These are phyloP conservation scores for Hevea brasiliensis DNA, from an alignment of 345 rosid genomes.

Conservation along the genomic window DNA sequence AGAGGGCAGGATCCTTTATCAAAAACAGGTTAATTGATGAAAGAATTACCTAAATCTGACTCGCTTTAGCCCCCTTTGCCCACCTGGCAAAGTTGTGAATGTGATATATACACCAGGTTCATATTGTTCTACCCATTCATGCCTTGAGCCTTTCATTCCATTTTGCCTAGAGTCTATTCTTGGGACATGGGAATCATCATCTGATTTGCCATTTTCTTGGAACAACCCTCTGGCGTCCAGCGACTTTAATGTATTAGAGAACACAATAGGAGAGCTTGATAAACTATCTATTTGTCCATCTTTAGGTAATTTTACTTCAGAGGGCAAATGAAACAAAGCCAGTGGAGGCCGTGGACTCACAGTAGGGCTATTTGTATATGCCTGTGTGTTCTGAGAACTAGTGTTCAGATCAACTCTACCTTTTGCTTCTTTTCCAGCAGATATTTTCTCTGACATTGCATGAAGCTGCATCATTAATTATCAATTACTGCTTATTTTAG, in stretches of 20 bases:
- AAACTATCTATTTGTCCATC: constrained; percentile 39
- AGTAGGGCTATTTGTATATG: not conserved
- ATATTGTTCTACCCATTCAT: constrained; percentile 71
- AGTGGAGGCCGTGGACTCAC: constrained; percentile 24
- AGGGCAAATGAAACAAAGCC: constrained; percentile 28
- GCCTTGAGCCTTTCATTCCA: constrained; percentile 31
- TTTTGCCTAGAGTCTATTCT: constrained; percentile 32
- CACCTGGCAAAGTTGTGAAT: constrained; percentile 46
- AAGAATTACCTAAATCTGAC: constrained; percentile 71
- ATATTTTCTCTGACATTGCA: constrained; percentile 43
- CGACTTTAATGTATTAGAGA: constrained; percentile 37
- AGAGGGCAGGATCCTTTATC: not conserved
- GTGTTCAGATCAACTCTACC: constrained; percentile 15
- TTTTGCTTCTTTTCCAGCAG: constrained; percentile 29
- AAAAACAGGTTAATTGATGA: constrained; percentile 3
- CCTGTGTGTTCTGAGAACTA: constrained; percentile 21
- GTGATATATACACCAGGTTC: constrained; percentile 83
- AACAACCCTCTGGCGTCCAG: constrained; percentile 20
- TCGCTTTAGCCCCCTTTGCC: constrained; percentile 67
- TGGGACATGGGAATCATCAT: constrained; percentile 33
- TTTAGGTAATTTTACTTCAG: constrained; percentile 27
- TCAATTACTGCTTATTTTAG: constrained; percentile 1
- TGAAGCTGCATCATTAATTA: constrained; percentile 51
- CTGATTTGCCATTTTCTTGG: constrained; percentile 17
- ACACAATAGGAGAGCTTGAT: constrained; percentile 44